Evolutionary conservation across 371 early-diverging fungal species (phyloP).

Genomic region (Rhizomucor pusillus): DNA sequence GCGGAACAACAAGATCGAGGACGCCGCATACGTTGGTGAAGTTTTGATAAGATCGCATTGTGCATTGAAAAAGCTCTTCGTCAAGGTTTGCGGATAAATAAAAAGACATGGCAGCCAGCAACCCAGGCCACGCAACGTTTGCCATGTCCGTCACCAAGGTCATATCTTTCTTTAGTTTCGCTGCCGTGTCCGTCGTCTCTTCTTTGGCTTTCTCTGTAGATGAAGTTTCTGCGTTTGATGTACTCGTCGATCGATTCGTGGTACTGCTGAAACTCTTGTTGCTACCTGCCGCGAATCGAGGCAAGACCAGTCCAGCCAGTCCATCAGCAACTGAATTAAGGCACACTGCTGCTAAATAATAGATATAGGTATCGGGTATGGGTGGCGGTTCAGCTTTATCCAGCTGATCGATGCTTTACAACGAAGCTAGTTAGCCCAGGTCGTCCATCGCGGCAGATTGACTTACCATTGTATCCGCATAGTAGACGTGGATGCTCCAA

Average conservation of each 20-base stretch:
- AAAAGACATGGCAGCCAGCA: conserved; percentile 79
- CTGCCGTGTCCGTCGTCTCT: not conserved
- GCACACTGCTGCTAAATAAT: conserved; percentile 72
- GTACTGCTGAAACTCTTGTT: conserved; percentile 14
- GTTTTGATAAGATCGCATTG: conserved; percentile 71
- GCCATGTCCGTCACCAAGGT: conserved; percentile 77
- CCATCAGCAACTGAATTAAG: conserved; percentile 71
- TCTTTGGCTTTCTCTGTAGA: not conserved
- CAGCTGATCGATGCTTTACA: conserved; percentile 76
- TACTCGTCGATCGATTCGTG: conserved; percentile 3
- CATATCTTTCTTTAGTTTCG: conserved; percentile 54
- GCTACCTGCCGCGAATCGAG: conserved; percentile 50
- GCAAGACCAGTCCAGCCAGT: conserved; percentile 65
- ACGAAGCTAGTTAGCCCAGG: not conserved
- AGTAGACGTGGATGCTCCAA: conserved; percentile 53
- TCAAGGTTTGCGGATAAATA: conserved; percentile 78
- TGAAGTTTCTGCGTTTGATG: not conserved
- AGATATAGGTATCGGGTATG: conserved; percentile 87
- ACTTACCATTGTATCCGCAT: conserved; percentile 77
- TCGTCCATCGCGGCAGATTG: not conserved
- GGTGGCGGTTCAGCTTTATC: conserved; percentile 90
- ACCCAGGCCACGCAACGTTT: conserved; percentile 77
- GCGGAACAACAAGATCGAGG: conserved; percentile 70
- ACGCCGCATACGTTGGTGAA: conserved; percentile 87
- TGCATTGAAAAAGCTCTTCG: conserved; percentile 77